Conservation (phyloP, 306 rosid species). For the Vigna reflexopilosa region DNA sequence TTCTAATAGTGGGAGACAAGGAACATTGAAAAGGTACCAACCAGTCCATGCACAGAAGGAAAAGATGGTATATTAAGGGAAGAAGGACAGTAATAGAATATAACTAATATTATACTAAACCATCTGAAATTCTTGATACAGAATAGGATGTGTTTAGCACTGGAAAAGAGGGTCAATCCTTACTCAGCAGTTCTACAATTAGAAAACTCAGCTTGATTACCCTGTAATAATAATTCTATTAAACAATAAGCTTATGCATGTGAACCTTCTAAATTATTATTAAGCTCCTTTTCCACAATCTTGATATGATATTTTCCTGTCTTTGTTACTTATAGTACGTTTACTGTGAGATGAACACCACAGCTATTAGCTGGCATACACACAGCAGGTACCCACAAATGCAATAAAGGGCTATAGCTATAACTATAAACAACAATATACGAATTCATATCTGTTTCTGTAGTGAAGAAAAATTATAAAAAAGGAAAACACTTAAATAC, state of each 20-base stretch:
- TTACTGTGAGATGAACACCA: slow-evolving; percentile 9
- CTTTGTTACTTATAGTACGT: neutral
- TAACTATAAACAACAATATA: neutral
- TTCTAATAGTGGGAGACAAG: slow-evolving; percentile 31
- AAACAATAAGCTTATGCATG: slow-evolving; percentile 27
- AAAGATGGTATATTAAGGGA: neutral
- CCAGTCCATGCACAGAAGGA: neutral
- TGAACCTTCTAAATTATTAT: slow-evolving; percentile 7
- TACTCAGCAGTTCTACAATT: neutral
- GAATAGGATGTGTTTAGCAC: too few species aligned
- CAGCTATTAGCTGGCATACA: slow-evolving; percentile 1
- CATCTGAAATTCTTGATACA: neutral
- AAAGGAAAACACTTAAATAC: too few species aligned
- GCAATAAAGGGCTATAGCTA: neutral
- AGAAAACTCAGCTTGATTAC: neutral
- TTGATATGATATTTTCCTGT: neutral
- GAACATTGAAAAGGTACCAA: slow-evolving; percentile 22
- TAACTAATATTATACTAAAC: neutral
- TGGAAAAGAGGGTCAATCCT: neutral
- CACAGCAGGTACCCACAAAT: neutral
- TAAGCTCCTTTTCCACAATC: neutral
- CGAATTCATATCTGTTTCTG: slow-evolving; percentile 10
- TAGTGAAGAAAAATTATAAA: neutral
- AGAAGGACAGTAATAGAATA: neutral
- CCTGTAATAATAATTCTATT: neutral